A percentile compares a stretch with the other conserved stretches of the same genome.
phyloP scores from a whole-genome alignment of 2,329 filamentous ascomycete species.

The Cytospora piceae region DNA sequence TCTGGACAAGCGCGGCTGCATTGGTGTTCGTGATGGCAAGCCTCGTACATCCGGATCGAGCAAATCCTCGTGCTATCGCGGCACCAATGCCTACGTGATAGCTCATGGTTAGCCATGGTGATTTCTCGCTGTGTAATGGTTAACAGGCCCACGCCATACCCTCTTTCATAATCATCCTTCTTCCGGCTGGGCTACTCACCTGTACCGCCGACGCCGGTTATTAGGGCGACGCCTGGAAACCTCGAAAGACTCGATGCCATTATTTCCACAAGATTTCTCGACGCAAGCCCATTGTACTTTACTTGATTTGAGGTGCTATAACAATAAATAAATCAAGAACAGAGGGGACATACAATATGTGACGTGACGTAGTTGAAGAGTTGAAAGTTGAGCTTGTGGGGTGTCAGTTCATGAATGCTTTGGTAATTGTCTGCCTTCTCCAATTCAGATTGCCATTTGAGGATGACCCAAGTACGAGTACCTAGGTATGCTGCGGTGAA shows the following conservation, averaged over 20 bases:
- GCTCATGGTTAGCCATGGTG: not conserved
- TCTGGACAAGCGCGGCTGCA: constrained; percentile 43
- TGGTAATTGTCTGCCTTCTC: not conserved
- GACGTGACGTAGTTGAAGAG: not conserved
- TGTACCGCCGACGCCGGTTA: constrained; percentile 53
- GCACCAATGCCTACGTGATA: constrained; percentile 55
- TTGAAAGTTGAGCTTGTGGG: not conserved
- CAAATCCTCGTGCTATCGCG: constrained; percentile 56
- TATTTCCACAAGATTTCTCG: not conserved
- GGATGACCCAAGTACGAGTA: not conserved
- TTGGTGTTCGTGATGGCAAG: constrained; percentile 60
- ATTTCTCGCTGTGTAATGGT: not conserved
- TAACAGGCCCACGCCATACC: not conserved
- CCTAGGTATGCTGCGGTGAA: too few relatives aligned
- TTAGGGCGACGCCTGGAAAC: constrained; percentile 39
- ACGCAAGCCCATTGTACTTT: not conserved
- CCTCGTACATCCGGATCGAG: constrained; percentile 51
- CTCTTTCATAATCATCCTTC: not conserved
- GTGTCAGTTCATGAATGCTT: not conserved
- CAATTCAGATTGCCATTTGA: not conserved
- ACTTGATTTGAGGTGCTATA: not conserved
- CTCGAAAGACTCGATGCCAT: constrained; percentile 22
- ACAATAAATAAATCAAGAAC: not conserved
- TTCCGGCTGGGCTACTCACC: constrained; percentile 38
- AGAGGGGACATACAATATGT: not conserved